These are phyloP conservation scores for Blastomyces percursus DNA, from an alignment of 2,329 filamentous ascomycete species.

Conservation along the genomic window DNA sequence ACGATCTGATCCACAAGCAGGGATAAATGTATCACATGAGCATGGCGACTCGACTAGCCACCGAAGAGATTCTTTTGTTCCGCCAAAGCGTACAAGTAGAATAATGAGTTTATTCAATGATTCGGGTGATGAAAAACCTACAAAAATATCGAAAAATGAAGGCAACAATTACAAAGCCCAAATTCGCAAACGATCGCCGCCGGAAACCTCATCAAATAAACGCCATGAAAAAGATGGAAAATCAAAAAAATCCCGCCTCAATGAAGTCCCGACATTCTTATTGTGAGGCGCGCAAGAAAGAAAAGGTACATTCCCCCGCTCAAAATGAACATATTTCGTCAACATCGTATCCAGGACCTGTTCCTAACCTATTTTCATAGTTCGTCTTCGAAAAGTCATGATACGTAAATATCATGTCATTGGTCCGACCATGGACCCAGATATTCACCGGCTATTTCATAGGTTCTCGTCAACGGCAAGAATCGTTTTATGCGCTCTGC, in stretches of 20 bases:
- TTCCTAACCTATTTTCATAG: background rate
- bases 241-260: constrained; percentile 30
- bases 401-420: background rate
- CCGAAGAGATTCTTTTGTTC: background rate
- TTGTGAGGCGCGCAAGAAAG: constrained; percentile 19
- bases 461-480: background rate
- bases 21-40: constrained; percentile 3
- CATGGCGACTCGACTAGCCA: background rate
- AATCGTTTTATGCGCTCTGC: background rate
- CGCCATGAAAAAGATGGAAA: constrained; percentile 16
- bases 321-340: background rate
- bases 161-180: constrained; percentile 1
- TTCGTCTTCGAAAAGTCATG: background rate
- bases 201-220: constrained; percentile 13
- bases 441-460: background rate
- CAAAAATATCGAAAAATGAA: background rate
- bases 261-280: constrained; percentile 37
- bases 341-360: background rate
- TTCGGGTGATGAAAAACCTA: constrained; percentile 20
- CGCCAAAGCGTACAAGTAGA: constrained; percentile 17
- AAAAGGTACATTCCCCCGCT: background rate
- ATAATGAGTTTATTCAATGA: constrained; percentile 30
- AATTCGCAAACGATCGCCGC: constrained; percentile 10
- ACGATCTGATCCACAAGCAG: constrained; percentile 6
- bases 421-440: background rate